These are phyloP conservation scores for Candida hungchunana DNA, from an alignment of 805 yeast species.

Conservation along the genomic window DNA sequence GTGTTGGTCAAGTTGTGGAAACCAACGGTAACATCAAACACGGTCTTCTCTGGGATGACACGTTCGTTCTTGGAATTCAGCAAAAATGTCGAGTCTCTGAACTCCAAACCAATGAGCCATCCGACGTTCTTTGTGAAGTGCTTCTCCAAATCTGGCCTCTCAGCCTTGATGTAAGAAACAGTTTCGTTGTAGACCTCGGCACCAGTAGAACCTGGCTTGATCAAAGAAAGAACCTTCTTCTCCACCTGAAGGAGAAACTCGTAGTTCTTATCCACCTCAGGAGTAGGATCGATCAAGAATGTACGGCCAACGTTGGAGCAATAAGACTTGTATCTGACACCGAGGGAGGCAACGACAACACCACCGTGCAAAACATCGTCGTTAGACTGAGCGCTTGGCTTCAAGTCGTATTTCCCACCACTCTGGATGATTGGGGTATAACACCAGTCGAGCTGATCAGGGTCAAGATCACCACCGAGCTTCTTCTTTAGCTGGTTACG, in stretches of 20 bases:
- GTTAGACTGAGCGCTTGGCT: conserved; percentile 76
- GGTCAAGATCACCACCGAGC: conserved; percentile 65
- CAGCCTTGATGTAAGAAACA: conserved; percentile 51
- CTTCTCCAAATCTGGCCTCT: conserved; percentile 59
- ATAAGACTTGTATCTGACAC: conserved; percentile 82
- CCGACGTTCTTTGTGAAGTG: conserved; percentile 79
- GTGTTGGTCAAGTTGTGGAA: conserved; percentile 57
- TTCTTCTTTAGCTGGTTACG: conserved; percentile 51
- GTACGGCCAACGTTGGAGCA: conserved; percentile 87
- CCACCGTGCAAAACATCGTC: conserved; percentile 65
- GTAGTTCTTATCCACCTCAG: conserved; percentile 73
- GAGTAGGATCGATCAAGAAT: conserved; percentile 83
- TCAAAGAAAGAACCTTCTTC: conserved; percentile 49
- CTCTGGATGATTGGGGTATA: conserved; percentile 88
- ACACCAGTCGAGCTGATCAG: conserved; percentile 84
- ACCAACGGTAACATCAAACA: conserved; percentile 73
- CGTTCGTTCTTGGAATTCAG: conserved; percentile 72
- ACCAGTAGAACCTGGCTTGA: conserved; percentile 59
- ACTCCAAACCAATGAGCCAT: conserved; percentile 85
- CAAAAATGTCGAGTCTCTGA: conserved; percentile 73
- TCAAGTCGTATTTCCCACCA: conserved; percentile 79
- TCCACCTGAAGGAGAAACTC: conserved; percentile 72
- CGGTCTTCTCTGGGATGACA: conserved; percentile 63
- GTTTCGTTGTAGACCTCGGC: conserved; percentile 69
- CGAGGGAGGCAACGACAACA: conserved; percentile 77